phyloP scores from a whole-genome alignment of 768 basidiomycete genomes.

The Mycena rebaudengoi region DNA sequence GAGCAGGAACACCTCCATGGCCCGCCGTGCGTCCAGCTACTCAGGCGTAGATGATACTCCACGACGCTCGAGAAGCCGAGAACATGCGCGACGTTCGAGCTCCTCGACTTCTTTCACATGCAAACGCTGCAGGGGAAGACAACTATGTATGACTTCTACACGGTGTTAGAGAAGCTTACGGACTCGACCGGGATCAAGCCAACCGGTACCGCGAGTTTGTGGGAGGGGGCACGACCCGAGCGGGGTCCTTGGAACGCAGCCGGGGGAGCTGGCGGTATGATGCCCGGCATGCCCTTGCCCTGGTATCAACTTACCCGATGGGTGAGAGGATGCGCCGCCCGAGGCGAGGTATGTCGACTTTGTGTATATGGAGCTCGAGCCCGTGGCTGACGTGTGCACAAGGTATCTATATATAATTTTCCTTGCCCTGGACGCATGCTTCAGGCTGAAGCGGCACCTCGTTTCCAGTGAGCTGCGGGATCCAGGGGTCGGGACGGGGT shows the following conservation, averaged over 20 bases:
- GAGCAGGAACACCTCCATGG: background rate
- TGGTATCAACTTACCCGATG: conserved; percentile 21
- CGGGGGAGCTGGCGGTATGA: conserved; percentile 21
- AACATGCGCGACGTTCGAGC: conserved; percentile 19
- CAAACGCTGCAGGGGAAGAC: conserved; percentile 23
- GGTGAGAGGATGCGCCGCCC: background rate
- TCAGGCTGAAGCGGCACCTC: conserved; percentile 21
- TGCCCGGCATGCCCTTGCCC: conserved; percentile 30
- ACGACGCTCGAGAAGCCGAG: conserved; percentile 24
- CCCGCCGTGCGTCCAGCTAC: background rate
- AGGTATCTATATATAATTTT: too few species aligned
- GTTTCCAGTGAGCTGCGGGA: conserved; percentile 17
- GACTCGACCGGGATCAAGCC: conserved; percentile 19
- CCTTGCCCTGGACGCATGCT: too few species aligned
- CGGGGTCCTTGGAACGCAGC: background rate
- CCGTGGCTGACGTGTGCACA: too few species aligned
- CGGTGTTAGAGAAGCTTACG: conserved; percentile 6
- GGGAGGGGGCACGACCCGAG: conserved; percentile 13
- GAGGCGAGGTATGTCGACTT: conserved; percentile 30
- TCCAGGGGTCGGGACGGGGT: conserved; percentile 11
- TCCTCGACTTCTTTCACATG: conserved; percentile 12
- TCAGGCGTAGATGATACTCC: conserved; percentile 20
- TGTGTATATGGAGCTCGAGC: conserved; percentile 20
- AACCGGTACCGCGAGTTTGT: conserved; percentile 21
- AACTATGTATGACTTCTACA: conserved; percentile 26